Base-by-base conservation (phyloP, 2,329 filamentous ascomycete genomes). In the Orbilia brochopaga region DNA sequence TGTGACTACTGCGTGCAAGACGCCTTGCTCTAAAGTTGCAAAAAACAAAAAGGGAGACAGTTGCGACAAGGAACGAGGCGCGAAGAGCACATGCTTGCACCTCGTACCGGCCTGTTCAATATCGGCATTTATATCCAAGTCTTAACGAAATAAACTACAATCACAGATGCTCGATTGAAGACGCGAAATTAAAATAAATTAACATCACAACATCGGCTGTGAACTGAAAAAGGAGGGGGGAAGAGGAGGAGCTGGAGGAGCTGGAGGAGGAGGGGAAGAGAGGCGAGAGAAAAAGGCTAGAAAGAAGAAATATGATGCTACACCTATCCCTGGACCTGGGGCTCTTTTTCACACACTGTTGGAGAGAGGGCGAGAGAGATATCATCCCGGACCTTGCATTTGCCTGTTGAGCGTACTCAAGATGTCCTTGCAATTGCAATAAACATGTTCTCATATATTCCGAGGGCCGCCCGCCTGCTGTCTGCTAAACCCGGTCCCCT, bases 371-470 rank as follows among this genome's bases (percentile, higher is more conserved):
- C 48, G 55, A 50, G 21, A 63, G 19, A 50, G 30, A 72, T 48
- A 48, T 21, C 44, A 48, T 65, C 67, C 67, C 35, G 56, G 67
- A 72, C 67, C 67, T 55, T 72, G 67, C 52, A 50, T 50, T 56
- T 72, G 55, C 60, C 44, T 19, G 44, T 48, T 23, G 19, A 48
- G 44, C 8, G 19, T 21, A 48, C 44, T 48, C 44, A 48, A 48
- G 44, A 48, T 48, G 44, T 23, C 44, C n/a, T 48, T 48, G 44
- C 19, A 19, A 48, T 23, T 32, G 44, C 44, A 48, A 21, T 72
- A 54, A 65, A 72, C 60, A 72, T 61, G 60, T 65, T 50, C 59
- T 64, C 59, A 65, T 72, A 72, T 72, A 72, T 72, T 72, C 67
- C 67, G 67, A 72, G 67, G 67, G 65, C 65, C 55, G 67, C 62